Evolutionary conservation across 345 rosid species (phyloP).

Genomic region (Nephelium lappaceum): DNA sequence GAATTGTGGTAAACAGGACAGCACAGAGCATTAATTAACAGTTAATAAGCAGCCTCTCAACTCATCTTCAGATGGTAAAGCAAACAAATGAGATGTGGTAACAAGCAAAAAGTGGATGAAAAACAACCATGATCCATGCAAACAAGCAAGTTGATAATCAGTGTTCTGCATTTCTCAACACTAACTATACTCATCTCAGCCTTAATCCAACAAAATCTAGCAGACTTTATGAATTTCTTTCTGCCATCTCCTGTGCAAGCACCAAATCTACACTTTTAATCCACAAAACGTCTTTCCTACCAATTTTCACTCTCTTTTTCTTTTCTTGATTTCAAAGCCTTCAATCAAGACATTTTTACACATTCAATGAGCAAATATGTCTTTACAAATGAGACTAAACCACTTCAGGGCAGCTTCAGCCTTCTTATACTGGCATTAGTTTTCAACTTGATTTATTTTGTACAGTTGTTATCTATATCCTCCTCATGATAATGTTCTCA

Average conservation of each 20-base stretch:
- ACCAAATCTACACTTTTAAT: not conserved
- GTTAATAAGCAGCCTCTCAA: slow-evolving; percentile 1
- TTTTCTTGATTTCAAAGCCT: not conserved
- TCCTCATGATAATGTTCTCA: not conserved
- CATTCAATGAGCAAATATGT: not conserved
- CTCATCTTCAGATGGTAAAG: not conserved
- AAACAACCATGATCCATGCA: not conserved
- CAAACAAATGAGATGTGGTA: not conserved
- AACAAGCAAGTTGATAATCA: not conserved
- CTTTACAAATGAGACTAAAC: not conserved
- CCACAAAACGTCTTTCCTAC: not conserved
- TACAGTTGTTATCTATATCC: not conserved
- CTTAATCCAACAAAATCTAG: not conserved
- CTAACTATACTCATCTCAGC: not conserved
- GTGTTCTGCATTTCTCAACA: not conserved
- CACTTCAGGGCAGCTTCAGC: not conserved
- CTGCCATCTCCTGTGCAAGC: not conserved
- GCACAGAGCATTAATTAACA: not conserved
- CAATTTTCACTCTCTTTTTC: not conserved
- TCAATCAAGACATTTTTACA: not conserved
- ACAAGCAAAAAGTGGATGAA: not conserved
- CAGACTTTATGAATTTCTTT: not conserved
- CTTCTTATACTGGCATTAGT: not conserved
- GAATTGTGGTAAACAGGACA: not conserved
- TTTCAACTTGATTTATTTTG: not conserved